phyloP scores from a whole-genome alignment of 2,329 filamentous ascomycete species.

The Aureobasidium sp. region DNA sequence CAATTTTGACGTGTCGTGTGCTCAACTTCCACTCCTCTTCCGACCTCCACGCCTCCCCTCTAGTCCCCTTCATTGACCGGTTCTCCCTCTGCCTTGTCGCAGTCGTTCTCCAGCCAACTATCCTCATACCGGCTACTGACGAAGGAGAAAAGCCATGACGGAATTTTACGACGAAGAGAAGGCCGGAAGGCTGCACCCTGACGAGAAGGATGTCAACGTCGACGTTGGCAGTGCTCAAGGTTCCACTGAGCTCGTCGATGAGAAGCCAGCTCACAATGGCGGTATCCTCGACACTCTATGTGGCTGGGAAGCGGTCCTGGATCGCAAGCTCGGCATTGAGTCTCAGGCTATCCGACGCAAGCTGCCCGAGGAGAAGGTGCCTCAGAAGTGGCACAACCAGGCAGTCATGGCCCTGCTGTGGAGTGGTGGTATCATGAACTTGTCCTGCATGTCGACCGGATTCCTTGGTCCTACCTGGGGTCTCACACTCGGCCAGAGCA shows the following conservation, averaged over 20 bases:
- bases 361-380: conserved; percentile 38
- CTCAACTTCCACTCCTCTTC: conserved; percentile 10
- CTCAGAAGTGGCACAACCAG: conserved; percentile 33
- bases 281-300: conserved; percentile 30
- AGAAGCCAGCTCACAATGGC: conserved; percentile 17
- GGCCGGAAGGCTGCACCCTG: background rate
- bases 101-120: background rate
- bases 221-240: conserved; percentile 11
- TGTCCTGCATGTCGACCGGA: conserved; percentile 33
- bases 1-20: conserved; percentile 11
- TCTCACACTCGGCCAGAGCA: conserved; percentile 37
- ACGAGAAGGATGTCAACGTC: conserved; percentile 12
- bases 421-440: conserved; percentile 31
- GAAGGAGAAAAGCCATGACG: conserved; percentile 8
- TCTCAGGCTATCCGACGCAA: conserved; percentile 43
- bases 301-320: conserved; percentile 35
- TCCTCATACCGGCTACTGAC: background rate
- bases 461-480: conserved; percentile 45
- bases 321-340: conserved; percentile 41
- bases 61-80: conserved; percentile 1
- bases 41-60: background rate
- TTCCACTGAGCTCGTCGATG: background rate
- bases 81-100: conserved; percentile 6
- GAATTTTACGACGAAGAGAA: conserved; percentile 11
- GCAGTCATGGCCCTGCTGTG: conserved; percentile 30